phyloP scores from a whole-genome alignment of 495 filamentous ascomycete species.

The Penicillium atrosanguineum region DNA sequence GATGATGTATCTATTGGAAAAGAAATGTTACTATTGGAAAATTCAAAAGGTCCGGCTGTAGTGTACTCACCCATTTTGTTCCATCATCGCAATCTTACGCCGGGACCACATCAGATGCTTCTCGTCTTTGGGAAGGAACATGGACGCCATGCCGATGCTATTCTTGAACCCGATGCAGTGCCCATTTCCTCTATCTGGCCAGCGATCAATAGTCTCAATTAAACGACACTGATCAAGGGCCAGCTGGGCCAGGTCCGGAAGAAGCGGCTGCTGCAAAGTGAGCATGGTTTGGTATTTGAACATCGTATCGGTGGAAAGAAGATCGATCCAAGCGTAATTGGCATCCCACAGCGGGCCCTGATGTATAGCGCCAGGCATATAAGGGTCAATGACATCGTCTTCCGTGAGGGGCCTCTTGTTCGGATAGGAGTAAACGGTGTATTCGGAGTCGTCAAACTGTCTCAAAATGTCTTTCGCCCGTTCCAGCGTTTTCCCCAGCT shows the following conservation, averaged over 20 bases:
- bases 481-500: constrained; percentile 51
- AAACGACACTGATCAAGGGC: constrained; percentile 71
- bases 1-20: constrained; percentile 70
- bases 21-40: neutral
- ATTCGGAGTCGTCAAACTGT: constrained; percentile 54
- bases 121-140: constrained; percentile 73
- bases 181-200: constrained; percentile 67
- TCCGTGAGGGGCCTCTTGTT: constrained; percentile 47
- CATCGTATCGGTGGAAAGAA: constrained; percentile 76
- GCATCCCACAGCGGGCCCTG: constrained; percentile 64
- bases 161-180: constrained; percentile 71
- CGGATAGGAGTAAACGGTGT: constrained; percentile 58
- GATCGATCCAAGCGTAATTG: constrained; percentile 75
- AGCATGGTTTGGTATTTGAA: constrained; percentile 69
- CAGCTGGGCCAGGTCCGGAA: constrained; percentile 53
- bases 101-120: constrained; percentile 81
- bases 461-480: constrained; percentile 58
- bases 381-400: constrained; percentile 71
- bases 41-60: neutral
- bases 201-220: constrained; percentile 73
- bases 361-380: constrained; percentile 63
- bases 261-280: constrained; percentile 47
- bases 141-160: constrained; percentile 67
- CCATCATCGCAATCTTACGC: constrained; percentile 73
- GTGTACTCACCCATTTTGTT: constrained; percentile 73